Percentiles rank a stretch among this genome's conserved stretches.
Evolutionary conservation across 1,139 yeast genomes (phyloP).

Genomic region (Casaregolazyma suthepensis): DNA sequence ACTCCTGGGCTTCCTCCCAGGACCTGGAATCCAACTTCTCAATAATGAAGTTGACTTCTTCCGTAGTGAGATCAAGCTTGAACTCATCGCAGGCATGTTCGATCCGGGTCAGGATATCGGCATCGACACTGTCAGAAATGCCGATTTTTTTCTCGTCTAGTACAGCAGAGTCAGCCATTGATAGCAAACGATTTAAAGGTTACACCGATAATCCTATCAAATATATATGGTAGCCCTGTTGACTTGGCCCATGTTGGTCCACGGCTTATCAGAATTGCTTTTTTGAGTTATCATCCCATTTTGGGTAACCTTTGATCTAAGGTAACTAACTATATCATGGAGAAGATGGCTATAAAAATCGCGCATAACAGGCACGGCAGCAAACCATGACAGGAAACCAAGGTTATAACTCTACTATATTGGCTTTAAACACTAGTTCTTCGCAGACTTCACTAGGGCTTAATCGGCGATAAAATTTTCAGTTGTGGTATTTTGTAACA

Average conservation of each 20-base stretch:
- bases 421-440: background rate
- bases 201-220: background rate
- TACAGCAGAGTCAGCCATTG: background rate
- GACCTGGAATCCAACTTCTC: slow-evolving; percentile 32
- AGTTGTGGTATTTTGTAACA: background rate
- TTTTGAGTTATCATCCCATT: background rate
- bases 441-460: background rate
- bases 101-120: slow-evolving; percentile 1
- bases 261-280: background rate
- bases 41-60: slow-evolving; percentile 31
- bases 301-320: background rate
- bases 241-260: background rate
- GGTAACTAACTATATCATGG: background rate
- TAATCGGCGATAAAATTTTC: background rate
- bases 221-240: background rate
- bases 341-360: background rate
- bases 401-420: too few relatives aligned
- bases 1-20: slow-evolving; percentile 36
- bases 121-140: background rate
- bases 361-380: too few relatives aligned
- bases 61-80: slow-evolving; percentile 9
- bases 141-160: slow-evolving; percentile 7
- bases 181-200: background rate
- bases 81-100: slow-evolving; percentile 8
- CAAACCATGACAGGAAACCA: background rate